Percentiles rank a stretch among this genome's conserved stretches.
Conservation (phyloP, 768 basidiomycete genomes). For the Lentinula guzmanii region DNA sequence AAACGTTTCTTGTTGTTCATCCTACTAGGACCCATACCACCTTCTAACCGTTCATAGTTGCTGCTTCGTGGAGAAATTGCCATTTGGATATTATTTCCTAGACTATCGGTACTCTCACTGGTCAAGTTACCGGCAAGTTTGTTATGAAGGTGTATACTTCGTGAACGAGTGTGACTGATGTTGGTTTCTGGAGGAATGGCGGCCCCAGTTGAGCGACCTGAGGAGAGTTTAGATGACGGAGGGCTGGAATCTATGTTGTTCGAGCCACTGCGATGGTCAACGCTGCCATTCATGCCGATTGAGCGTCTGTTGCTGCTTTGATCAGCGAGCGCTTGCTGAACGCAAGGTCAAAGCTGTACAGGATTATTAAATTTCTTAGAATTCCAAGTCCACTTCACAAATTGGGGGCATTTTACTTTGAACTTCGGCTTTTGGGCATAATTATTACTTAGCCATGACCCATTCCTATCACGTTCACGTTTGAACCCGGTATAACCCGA, state of each 20-base stretch:
- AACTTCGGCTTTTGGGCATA: too few relatives aligned
- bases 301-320: background rate
- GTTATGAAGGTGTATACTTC: background rate
- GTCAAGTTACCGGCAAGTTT: background rate
- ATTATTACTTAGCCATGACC: too few relatives aligned
- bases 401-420: too few relatives aligned
- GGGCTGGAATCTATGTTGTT: background rate
- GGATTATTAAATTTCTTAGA: too few relatives aligned
- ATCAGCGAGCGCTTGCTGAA: background rate
- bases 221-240: background rate
- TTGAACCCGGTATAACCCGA: too few relatives aligned
- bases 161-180: slow-evolving; percentile 5
- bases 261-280: background rate
- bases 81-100: background rate
- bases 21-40: slow-evolving; percentile 48
- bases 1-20: slow-evolving; percentile 21
- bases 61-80: slow-evolving; percentile 28
- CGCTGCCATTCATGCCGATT: background rate
- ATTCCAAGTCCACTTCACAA: too few relatives aligned
- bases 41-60: slow-evolving; percentile 57
- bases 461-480: too few relatives aligned
- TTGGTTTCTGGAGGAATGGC: background rate
- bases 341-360: too few relatives aligned
- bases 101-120: background rate
- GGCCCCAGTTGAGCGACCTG: background rate